Evolutionary conservation across 2,329 filamentous ascomycete species (phyloP).

Genomic region (Microdochium bolleyi): DNA sequence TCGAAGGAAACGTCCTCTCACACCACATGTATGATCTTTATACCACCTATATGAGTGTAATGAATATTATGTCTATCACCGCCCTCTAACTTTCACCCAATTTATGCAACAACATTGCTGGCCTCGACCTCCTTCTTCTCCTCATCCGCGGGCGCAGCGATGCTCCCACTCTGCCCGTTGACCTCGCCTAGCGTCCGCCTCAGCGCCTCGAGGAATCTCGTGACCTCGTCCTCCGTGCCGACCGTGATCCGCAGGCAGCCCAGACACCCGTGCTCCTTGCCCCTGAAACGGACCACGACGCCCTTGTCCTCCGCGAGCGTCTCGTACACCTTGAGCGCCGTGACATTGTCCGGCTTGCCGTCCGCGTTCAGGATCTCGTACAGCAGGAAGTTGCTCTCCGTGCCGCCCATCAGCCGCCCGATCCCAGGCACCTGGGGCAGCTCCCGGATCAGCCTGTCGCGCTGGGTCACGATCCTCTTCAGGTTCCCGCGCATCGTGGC

Average conservation of each 20-base stretch:
- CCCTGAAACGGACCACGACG: constrained; percentile 88
- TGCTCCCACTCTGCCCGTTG: constrained; percentile 15
- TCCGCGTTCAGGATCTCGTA: constrained; percentile 73
- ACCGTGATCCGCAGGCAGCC: constrained; percentile 90
- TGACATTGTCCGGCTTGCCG: constrained; percentile 70
- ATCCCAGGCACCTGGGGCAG: constrained; percentile 71
- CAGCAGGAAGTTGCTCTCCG: constrained; percentile 80
- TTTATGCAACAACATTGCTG: constrained; percentile 27
- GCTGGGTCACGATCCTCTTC: constrained; percentile 64
- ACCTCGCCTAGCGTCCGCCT: constrained; percentile 39
- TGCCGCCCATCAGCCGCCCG: constrained; percentile 73
- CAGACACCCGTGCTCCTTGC: constrained; percentile 82
- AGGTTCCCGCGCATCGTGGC: constrained; percentile 64
- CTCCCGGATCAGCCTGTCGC: constrained; percentile 66
- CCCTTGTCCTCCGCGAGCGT: constrained; percentile 75
- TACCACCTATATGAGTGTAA: too few relatives aligned
- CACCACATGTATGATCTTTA: too few relatives aligned
- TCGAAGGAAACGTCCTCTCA: too few relatives aligned
- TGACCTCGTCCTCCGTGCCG: constrained; percentile 81
- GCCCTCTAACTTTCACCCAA: too few relatives aligned
- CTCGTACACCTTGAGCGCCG: constrained; percentile 76
- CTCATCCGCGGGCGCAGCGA: constrained; percentile 17
- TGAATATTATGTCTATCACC: too few relatives aligned
- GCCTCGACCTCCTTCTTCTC: constrained; percentile 25
- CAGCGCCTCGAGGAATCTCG: constrained; percentile 66